phyloP scores from a whole-genome alignment of 2,329 filamentous ascomycete species.

The Venturia aucupariae region DNA sequence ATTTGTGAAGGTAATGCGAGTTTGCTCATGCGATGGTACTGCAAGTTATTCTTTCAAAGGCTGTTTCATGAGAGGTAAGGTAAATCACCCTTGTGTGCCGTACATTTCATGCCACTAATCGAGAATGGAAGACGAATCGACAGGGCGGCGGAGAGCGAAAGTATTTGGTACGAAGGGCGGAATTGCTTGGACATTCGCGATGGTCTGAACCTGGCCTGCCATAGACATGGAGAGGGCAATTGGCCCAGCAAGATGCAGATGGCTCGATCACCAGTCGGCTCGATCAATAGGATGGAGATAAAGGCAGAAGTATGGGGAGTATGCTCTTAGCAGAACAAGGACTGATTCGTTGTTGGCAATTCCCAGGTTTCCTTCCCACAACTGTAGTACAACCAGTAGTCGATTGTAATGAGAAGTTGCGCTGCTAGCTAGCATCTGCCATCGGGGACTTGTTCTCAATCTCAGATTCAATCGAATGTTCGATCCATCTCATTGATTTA shows the following conservation, averaged over 20 bases:
- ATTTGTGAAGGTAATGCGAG: not conserved
- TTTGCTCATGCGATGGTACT: not conserved
- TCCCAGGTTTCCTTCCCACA: not conserved
- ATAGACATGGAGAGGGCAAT: not conserved
- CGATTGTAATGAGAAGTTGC: not conserved
- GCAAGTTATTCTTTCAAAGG: not conserved
- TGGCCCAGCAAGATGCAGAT: not conserved
- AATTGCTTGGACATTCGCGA: not conserved
- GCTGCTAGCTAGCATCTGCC: not conserved
- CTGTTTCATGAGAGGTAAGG: not conserved
- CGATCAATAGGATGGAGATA: not conserved
- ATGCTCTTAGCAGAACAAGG: not conserved
- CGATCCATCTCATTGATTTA: not conserved
- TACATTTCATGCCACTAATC: not conserved
- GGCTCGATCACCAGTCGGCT: not conserved
- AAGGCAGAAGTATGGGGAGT: not conserved
- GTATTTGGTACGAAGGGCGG: not conserved
- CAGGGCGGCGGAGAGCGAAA: not conserved
- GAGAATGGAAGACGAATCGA: not conserved
- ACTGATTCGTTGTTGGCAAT: not conserved
- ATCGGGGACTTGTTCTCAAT: too few relatives aligned
- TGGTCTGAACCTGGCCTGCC: not conserved
- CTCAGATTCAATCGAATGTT: not conserved
- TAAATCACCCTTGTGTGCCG: not conserved
- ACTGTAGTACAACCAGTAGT: not conserved